These are phyloP conservation scores for Aspergillus olivimuriae DNA, from an alignment of 495 filamentous ascomycete species.

Conservation along the genomic window DNA sequence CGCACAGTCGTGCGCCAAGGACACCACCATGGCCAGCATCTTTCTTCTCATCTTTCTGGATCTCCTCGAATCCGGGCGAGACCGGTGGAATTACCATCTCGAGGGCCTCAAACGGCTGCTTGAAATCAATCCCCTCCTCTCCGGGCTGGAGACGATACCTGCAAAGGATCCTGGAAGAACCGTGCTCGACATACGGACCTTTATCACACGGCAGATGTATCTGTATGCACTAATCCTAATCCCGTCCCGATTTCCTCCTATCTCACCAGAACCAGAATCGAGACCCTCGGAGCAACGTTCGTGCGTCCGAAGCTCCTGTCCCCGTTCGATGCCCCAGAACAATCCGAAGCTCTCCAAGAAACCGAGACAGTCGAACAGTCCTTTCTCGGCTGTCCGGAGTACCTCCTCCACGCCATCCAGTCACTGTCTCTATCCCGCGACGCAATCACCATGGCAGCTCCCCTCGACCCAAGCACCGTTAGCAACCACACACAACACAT, in stretches of 20 bases:
- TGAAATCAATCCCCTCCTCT: constrained; percentile 3
- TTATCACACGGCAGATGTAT: constrained; percentile 18
- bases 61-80: constrained; percentile 45
- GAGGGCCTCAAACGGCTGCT: constrained; percentile 43
- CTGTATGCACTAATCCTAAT: constrained; percentile 10
- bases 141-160: constrained; percentile 8
- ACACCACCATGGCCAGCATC: constrained; percentile 39
- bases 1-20: constrained; percentile 14
- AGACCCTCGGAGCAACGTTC: constrained; percentile 39
- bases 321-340: constrained; percentile 12
- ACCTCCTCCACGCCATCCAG: constrained; percentile 28
- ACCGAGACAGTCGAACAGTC: constrained; percentile 32
- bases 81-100: constrained; percentile 46
- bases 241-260: not conserved
- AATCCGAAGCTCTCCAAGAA: constrained; percentile 8
- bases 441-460: constrained; percentile 12
- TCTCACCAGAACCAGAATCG: constrained; percentile 22
- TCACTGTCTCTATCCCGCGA: constrained; percentile 28
- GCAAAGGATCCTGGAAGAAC: constrained; percentile 12
- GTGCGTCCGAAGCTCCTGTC: constrained; percentile 34
- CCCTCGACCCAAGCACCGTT: not conserved
- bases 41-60: constrained; percentile 51
- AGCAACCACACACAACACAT: constrained; percentile 11
- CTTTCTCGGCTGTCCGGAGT: constrained; percentile 38
- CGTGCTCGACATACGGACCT: constrained; percentile 16